phyloP scores from a whole-genome alignment of 768 basidiomycete genomes.

The Boletus coccyginus region DNA sequence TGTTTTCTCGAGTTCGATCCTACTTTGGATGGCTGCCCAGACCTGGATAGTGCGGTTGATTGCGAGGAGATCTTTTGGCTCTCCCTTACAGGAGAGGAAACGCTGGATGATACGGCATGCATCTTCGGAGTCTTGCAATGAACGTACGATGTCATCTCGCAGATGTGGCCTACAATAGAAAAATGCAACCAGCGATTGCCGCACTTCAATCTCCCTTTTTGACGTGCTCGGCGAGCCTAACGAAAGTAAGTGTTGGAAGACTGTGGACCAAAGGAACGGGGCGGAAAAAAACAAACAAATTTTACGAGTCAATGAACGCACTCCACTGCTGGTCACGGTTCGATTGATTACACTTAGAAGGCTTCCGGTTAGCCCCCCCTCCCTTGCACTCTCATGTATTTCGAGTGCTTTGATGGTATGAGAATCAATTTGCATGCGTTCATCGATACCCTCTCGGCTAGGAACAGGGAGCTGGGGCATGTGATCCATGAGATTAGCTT shows the following conservation, averaged over 20 bases:
- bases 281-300: conserved; percentile 53
- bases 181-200: conserved; percentile 75
- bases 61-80: conserved; percentile 59
- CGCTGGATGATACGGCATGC: conserved; percentile 73
- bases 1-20: conserved; percentile 53
- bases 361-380: conserved; percentile 72
- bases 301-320: conserved; percentile 71
- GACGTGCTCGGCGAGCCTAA: conserved; percentile 86
- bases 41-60: conserved; percentile 59
- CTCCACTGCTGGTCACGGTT: conserved; percentile 75
- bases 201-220: conserved; percentile 62
- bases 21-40: conserved; percentile 53
- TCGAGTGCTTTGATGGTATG: conserved; percentile 89
- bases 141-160: conserved; percentile 56
- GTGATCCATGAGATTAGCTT: conserved; percentile 68
- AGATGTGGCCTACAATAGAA: conserved; percentile 62
- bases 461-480: conserved; percentile 67
- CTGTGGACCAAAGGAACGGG: not conserved
- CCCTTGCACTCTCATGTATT: conserved; percentile 69
- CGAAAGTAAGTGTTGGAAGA: conserved; percentile 12
- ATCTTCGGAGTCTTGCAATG: conserved; percentile 63
- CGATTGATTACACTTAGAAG: conserved; percentile 72
- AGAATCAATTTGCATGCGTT: conserved; percentile 85
- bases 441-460: conserved; percentile 48
- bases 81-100: conserved; percentile 68